Conservation (phyloP, 1,284 basidiomycete species). For the Leccinum angustisporum region DNA sequence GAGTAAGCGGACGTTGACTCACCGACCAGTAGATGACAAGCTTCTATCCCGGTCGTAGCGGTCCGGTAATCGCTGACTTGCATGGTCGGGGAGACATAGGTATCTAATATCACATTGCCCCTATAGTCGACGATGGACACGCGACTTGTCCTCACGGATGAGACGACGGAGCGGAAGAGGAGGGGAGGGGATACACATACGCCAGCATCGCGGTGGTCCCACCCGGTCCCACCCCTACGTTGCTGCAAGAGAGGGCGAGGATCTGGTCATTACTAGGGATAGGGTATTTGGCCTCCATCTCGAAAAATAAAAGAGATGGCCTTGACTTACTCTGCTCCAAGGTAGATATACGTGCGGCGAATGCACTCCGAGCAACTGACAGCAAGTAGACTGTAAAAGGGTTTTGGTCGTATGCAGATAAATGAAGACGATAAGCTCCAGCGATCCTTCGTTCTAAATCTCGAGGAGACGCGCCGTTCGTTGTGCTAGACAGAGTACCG, state of each 20-base stretch:
- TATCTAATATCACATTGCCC: conserved; percentile 57
- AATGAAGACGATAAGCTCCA: conserved; percentile 30
- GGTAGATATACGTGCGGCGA: conserved; percentile 29
- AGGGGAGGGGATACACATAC: conserved; percentile 42
- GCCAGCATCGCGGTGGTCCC: conserved; percentile 77
- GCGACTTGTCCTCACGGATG: conserved; percentile 41
- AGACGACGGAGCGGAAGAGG: conserved; percentile 13
- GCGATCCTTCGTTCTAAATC: conserved; percentile 22
- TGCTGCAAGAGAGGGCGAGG: conserved; percentile 55
- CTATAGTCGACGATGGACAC: conserved; percentile 64
- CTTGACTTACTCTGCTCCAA: conserved; percentile 17
- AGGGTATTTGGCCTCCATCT: conserved; percentile 35
- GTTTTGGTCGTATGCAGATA: conserved; percentile 19
- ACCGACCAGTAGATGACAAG: conserved; percentile 53
- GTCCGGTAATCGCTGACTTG: conserved; percentile 74
- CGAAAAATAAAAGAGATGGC: conserved; percentile 17
- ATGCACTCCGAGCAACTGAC: conserved; percentile 19
- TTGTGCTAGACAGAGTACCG: conserved; percentile 15
- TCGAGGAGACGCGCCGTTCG: conserved; percentile 10
- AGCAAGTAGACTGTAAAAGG: conserved; percentile 14
- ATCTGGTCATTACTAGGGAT: conserved; percentile 44
- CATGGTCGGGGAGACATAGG: conserved; percentile 66
- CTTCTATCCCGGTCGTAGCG: conserved; percentile 65
- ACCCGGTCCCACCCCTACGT: conserved; percentile 73
- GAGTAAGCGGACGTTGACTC: conserved; percentile 20